Evolutionary conservation across 164 flowering plant genomes (phyloP).

Genomic region (Chimonanthus praecox): DNA sequence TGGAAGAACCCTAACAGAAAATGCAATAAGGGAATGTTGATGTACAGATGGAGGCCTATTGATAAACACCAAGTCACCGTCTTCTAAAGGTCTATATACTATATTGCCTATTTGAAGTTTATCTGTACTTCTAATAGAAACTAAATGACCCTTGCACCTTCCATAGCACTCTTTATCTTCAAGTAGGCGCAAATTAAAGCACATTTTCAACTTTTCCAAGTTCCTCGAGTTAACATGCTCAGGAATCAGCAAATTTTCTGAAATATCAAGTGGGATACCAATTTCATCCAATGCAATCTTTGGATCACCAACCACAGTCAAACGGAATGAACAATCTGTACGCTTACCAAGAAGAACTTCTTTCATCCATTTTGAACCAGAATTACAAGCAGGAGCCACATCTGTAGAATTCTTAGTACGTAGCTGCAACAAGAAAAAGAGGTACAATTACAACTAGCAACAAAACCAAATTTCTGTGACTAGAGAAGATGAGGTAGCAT

Average conservation of each 20-base stretch:
- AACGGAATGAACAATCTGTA: slow-evolving; percentile 68
- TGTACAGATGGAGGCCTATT: slow-evolving; percentile 96
- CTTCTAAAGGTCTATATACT: slow-evolving; percentile 47
- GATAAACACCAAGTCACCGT: slow-evolving; percentile 74
- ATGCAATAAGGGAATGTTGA: slow-evolving; percentile 75
- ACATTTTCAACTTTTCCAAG: slow-evolving; percentile 35
- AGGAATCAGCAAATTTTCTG: slow-evolving; percentile 52
- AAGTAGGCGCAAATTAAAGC: slow-evolving; percentile 33
- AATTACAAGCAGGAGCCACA: slow-evolving; percentile 14
- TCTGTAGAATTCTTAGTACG: slow-evolving; percentile 28
- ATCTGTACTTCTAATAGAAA: slow-evolving; percentile 16
- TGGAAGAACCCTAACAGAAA: slow-evolving; percentile 67
- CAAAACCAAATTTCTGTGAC: not conserved
- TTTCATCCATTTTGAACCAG: slow-evolving; percentile 75
- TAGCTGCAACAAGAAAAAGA: slow-evolving; percentile 39
- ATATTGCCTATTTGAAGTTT: slow-evolving; percentile 52
- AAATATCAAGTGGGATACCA: slow-evolving; percentile 66
- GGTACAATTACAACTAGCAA: slow-evolving; percentile 5
- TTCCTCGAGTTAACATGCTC: slow-evolving; percentile 58
- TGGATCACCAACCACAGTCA: slow-evolving; percentile 91
- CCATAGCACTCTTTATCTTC: slow-evolving; percentile 45
- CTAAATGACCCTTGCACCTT: slow-evolving; percentile 39
- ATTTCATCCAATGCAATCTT: slow-evolving; percentile 62
- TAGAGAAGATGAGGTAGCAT: not conserved
- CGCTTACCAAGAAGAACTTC: slow-evolving; percentile 75